Evolutionary conservation across 805 yeast genomes (phyloP).

Genomic region (Pichia cabralensis): DNA sequence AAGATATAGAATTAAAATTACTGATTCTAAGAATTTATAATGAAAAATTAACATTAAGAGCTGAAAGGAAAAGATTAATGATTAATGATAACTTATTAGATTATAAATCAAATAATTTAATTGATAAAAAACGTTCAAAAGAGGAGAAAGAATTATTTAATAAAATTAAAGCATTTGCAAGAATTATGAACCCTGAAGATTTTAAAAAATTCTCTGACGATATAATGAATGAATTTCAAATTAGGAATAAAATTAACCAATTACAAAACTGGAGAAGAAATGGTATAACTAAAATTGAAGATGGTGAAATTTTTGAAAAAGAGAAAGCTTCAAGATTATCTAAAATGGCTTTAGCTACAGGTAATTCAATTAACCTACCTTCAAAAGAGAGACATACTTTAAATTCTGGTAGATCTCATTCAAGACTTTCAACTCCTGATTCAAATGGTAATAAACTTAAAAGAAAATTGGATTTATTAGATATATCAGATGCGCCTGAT

Average conservation of each 20-base stretch:
- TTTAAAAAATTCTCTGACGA: slow-evolving; percentile 67
- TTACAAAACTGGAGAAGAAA: slow-evolving; percentile 88
- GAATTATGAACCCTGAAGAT: slow-evolving; percentile 73
- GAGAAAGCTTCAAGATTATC: slow-evolving; percentile 64
- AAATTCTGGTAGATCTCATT: slow-evolving; percentile 22
- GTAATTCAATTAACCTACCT: too few relatives aligned
- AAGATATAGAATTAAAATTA: slow-evolving; percentile 83
- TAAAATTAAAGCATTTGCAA: slow-evolving; percentile 69
- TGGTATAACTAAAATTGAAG: slow-evolving; percentile 78
- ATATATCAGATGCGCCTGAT: slow-evolving; percentile 72
- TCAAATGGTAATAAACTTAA: slow-evolving; percentile 11
- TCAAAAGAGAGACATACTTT: slow-evolving; percentile 24
- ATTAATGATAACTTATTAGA: slow-evolving; percentile 72
- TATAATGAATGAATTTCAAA: slow-evolving; percentile 64
- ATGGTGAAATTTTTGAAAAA: slow-evolving; percentile 77
- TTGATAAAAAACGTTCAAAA: slow-evolving; percentile 77
- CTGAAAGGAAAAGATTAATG: slow-evolving; percentile 81
- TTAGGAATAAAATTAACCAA: slow-evolving; percentile 75
- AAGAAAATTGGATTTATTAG: slow-evolving; percentile 42
- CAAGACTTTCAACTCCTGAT: slow-evolving; percentile 22
- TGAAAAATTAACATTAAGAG: slow-evolving; percentile 80
- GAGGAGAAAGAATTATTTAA: slow-evolving; percentile 81
- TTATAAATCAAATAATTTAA: slow-evolving; percentile 68
- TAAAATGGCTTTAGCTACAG: too few relatives aligned
- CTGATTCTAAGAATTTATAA: slow-evolving; percentile 84